Evolutionary conservation across 768 basidiomycete species (phyloP).

Genomic region (Floccularia luteovirens): DNA sequence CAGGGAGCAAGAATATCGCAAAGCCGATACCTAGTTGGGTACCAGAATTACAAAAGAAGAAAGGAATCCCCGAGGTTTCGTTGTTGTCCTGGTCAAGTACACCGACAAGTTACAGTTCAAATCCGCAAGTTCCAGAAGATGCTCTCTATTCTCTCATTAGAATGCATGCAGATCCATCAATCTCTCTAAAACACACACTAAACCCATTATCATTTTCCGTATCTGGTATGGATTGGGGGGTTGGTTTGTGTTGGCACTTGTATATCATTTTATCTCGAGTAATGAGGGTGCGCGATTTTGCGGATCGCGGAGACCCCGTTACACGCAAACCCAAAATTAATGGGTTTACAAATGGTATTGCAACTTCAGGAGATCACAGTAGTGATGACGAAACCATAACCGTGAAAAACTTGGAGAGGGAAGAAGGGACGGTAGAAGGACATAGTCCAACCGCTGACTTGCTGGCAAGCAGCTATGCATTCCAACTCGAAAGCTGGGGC

Average conservation of each 20-base stretch:
- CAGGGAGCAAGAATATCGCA: constrained; percentile 36
- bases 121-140: constrained; percentile 33
- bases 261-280: constrained; percentile 83
- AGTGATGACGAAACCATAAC: constrained; percentile 26
- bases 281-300: constrained; percentile 78
- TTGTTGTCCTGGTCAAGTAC: constrained; percentile 8
- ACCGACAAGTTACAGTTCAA: constrained; percentile 5
- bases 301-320: constrained; percentile 61
- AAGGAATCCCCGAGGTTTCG: neutral
- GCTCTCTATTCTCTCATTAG: constrained; percentile 77
- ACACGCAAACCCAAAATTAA: constrained; percentile 14
- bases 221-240: constrained; percentile 70
- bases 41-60: constrained; percentile 23
- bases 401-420: constrained; percentile 14
- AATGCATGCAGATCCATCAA: constrained; percentile 65
- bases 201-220: constrained; percentile 68
- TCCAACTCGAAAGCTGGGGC: constrained; percentile 75
- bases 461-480: constrained; percentile 78
- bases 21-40: constrained; percentile 9
- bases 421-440: constrained; percentile 52
- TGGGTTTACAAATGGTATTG: constrained; percentile 16
- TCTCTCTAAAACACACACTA: constrained; percentile 62
- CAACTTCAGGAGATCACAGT: constrained; percentile 7
- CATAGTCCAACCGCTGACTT: constrained; percentile 81
- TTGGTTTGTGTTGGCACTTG: constrained; percentile 77